Percentiles rank a stretch among this genome's conserved stretches.
These are phyloP conservation scores for Herpetospermum pedunculosum DNA, from an alignment of 306 rosid species.

Conservation along the genomic window DNA sequence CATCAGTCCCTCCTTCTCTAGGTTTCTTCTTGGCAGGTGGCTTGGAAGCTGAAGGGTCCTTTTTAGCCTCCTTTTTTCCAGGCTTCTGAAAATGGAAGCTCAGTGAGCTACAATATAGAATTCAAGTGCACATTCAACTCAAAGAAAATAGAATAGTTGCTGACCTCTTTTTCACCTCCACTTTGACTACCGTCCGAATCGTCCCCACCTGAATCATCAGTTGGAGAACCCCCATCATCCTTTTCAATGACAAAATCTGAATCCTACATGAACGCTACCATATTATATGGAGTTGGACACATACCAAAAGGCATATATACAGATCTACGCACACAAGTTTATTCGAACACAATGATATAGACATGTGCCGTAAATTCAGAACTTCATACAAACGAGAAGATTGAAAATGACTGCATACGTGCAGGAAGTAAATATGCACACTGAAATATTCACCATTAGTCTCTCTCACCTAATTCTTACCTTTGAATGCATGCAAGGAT, in stretches of 20 bases:
- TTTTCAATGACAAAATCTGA: constrained; percentile 69
- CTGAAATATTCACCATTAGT: background rate
- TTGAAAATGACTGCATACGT: background rate
- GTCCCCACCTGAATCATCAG: constrained; percentile 92
- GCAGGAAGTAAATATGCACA: background rate
- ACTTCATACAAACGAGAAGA: background rate
- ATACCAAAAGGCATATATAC: background rate
- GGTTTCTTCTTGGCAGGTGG: constrained; percentile 73
- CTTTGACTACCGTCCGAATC: constrained; percentile 74
- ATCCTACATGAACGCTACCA: constrained; percentile 43
- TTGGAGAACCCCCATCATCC: constrained; percentile 95
- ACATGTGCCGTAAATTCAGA: background rate
- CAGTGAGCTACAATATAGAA: constrained; percentile 11
- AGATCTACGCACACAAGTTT: background rate
- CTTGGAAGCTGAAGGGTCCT: constrained; percentile 58
- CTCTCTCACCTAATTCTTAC: background rate
- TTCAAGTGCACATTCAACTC: background rate
- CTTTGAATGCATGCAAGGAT: background rate
- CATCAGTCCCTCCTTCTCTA: constrained; percentile 69
- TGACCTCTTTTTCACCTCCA: constrained; percentile 75
- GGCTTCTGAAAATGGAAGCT: constrained; percentile 59
- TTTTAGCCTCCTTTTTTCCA: constrained; percentile 65
- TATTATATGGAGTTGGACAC: background rate
- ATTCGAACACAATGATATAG: background rate
- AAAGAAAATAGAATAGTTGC: constrained; percentile 2